Percentiles rank a stretch among this genome's conserved stretches.
Evolutionary conservation across 495 filamentous ascomycete genomes (phyloP).

Genomic region (Talaromyces stipitatus): DNA sequence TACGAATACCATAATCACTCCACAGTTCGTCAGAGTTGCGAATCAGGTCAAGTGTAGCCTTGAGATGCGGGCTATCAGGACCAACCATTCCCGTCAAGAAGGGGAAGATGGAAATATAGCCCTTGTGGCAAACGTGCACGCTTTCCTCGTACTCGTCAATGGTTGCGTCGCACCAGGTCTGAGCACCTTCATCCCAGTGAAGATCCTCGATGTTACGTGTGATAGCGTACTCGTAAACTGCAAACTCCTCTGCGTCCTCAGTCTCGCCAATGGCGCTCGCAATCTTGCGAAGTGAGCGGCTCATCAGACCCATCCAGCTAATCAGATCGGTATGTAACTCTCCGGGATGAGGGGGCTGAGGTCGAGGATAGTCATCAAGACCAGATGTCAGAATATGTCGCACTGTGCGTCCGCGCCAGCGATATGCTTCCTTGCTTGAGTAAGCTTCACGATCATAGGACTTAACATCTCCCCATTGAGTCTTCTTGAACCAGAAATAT

Average conservation of each 20-base stretch:
- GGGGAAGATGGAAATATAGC: slow-evolving; percentile 90
- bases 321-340: slow-evolving; percentile 94
- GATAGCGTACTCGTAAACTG: slow-evolving; percentile 70
- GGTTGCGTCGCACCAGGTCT: slow-evolving; percentile 90
- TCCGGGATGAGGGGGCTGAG: slow-evolving; percentile 94
- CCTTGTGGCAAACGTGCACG: slow-evolving; percentile 86
- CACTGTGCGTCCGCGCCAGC: slow-evolving; percentile 87
- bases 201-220: slow-evolving; percentile 84
- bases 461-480: slow-evolving; percentile 84
- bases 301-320: slow-evolving; percentile 96
- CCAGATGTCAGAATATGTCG: slow-evolving; percentile 88
- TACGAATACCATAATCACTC: slow-evolving; percentile 77
- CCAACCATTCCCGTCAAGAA: slow-evolving; percentile 77
- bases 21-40: slow-evolving; percentile 78
- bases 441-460: slow-evolving; percentile 82
- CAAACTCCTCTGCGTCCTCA: slow-evolving; percentile 67
- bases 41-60: slow-evolving; percentile 67
- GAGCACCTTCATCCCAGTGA: slow-evolving; percentile 74
- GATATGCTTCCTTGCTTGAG: slow-evolving; percentile 82
- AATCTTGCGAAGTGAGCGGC: slow-evolving; percentile 68
- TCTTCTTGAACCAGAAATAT: slow-evolving; percentile 89
- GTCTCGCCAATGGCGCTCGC: slow-evolving; percentile 60
- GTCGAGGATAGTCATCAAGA: slow-evolving; percentile 89
- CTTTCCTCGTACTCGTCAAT: slow-evolving; percentile 94
- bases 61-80: slow-evolving; percentile 64